Evolutionary conservation across 306 rosid genomes (phyloP).

Genomic region (Elaeagnus macrophylla): DNA sequence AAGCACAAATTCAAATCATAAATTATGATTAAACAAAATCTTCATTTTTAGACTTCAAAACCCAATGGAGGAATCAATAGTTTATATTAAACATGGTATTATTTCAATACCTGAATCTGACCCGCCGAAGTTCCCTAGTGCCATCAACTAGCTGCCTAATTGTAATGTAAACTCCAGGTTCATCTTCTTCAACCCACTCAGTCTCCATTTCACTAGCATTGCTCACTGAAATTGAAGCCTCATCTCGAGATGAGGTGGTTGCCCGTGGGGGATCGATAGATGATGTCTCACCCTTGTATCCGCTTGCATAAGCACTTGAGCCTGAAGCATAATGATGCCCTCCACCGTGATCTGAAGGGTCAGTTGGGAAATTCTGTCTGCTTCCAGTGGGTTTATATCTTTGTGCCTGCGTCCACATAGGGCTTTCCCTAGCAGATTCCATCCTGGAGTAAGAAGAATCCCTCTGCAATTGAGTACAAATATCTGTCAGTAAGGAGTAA

Average conservation of each 20-base stretch:
- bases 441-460: constrained; percentile 49
- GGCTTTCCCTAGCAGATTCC: constrained; percentile 49
- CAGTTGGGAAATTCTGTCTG: constrained; percentile 37
- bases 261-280: constrained; percentile 55
- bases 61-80: not conserved
- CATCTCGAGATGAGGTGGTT: constrained; percentile 73
- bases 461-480: constrained; percentile 32
- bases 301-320: constrained; percentile 14
- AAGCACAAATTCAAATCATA: no score
- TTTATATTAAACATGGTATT: constrained; percentile 3
- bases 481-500: constrained; percentile 10
- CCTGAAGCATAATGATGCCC: constrained; percentile 38
- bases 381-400: constrained; percentile 46
- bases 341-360: constrained; percentile 33
- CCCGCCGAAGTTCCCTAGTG: constrained; percentile 74
- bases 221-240: constrained; percentile 57
- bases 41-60: not conserved
- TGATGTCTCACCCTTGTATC: constrained; percentile 21
- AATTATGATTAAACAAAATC: no score
- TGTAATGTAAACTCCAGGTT: constrained; percentile 79
- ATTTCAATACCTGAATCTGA: constrained; percentile 68
- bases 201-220: constrained; percentile 66
- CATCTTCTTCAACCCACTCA: constrained; percentile 86
- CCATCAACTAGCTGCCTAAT: constrained; percentile 73
- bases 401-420: constrained; percentile 44